Evolutionary conservation across 768 basidiomycete species (phyloP), one percentile per base, ranked within the genome.

Genomic region (Cystofilobasidium ferigula): DNA sequence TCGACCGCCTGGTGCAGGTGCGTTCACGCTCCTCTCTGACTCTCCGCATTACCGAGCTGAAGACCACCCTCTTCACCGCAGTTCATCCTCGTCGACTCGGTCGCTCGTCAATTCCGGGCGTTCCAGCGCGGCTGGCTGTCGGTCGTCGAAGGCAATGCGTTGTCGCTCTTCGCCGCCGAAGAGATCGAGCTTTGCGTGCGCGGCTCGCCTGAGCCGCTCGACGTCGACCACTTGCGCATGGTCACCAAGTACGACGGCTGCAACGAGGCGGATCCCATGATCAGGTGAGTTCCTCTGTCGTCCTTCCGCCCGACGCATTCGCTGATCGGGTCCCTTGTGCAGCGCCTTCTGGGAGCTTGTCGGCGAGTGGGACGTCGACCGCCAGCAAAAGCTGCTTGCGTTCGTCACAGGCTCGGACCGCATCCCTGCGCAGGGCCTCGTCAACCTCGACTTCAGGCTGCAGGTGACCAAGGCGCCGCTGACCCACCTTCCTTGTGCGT

Each of bases 1-100:
- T 97, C 35, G 90, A 95, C 77, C 53, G n/a, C 12, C 34, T 54
- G 4, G 62, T 54, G 5, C 64, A 45, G 28, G 43, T 47, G 5
- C 56, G 36, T 18, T n/a, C 30, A n/a, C 9, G 12, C n/a, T 42
- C 40, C 10, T 10, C 10, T 53, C n/a, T n/a, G n/a, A n/a, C n/a
- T n/a, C n/a, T n/a, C n/a, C n/a, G n/a, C n/a, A n/a, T n/a, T n/a
- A n/a, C n/a, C n/a, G n/a, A n/a, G n/a, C n/a, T n/a, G n/a, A n/a
- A n/a, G n/a, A n/a, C n/a, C n/a, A n/a, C 26, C 26, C 18, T 43
- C 30, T 42, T 45, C 12, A 30, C 26, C 20, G 32, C 61, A 68
- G 56, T 73, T 73, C 54, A 35, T 68, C 28, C 69, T 73, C 12
- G 43, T 63, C 35, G 32, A n/a, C 22, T 70, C 69, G 0, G 63